Percentiles rank a stretch among this genome's conserved stretches.
Evolutionary conservation across 2,329 filamentous ascomycete species (phyloP).

Genomic region (Leptographium flavum): DNA sequence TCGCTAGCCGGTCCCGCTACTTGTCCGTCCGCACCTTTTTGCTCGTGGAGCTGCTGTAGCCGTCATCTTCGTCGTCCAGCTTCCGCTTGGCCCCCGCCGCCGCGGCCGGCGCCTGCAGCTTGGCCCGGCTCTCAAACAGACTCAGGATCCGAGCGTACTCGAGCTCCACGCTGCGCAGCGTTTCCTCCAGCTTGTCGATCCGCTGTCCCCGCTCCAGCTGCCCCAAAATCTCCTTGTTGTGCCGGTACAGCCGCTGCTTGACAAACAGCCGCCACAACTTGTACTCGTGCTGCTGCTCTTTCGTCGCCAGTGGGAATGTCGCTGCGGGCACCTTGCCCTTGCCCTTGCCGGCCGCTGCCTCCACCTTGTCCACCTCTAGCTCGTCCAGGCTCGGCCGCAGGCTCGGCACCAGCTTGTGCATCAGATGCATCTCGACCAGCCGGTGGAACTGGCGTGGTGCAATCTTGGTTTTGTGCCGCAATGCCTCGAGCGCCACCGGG

Average conservation of each 20-base stretch:
- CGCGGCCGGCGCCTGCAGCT: constrained; percentile 11
- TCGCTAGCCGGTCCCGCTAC: too few relatives aligned
- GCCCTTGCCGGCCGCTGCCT: background rate
- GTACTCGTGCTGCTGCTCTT: constrained; percentile 46
- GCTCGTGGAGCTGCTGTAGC: constrained; percentile 28
- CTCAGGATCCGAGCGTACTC: constrained; percentile 57
- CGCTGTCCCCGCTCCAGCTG: constrained; percentile 56
- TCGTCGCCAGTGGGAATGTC: too few relatives aligned
- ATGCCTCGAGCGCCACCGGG: constrained; percentile 33
- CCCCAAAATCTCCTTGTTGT: constrained; percentile 57
- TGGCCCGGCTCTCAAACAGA: constrained; percentile 25
- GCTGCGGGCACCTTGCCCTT: constrained; percentile 14
- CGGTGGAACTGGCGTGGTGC: constrained; percentile 62
- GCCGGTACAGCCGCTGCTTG: constrained; percentile 64
- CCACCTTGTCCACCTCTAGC: constrained; percentile 15
- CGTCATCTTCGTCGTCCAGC: constrained; percentile 14
- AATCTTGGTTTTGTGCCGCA: constrained; percentile 55
- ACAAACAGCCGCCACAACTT: constrained; percentile 59
- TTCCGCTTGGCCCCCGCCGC: constrained; percentile 38
- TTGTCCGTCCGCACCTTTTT: constrained; percentile 3
- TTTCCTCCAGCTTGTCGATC: constrained; percentile 57
- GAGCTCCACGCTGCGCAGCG: constrained; percentile 51
- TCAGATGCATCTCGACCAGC: constrained; percentile 61
- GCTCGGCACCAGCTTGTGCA: constrained; percentile 41
- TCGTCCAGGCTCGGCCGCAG: constrained; percentile 38